A percentile compares a stretch with the other conserved stretches of the same genome.
Conservation (phyloP, 768 basidiomycete genomes). For the Gloeopeniophorella convolvens region DNA sequence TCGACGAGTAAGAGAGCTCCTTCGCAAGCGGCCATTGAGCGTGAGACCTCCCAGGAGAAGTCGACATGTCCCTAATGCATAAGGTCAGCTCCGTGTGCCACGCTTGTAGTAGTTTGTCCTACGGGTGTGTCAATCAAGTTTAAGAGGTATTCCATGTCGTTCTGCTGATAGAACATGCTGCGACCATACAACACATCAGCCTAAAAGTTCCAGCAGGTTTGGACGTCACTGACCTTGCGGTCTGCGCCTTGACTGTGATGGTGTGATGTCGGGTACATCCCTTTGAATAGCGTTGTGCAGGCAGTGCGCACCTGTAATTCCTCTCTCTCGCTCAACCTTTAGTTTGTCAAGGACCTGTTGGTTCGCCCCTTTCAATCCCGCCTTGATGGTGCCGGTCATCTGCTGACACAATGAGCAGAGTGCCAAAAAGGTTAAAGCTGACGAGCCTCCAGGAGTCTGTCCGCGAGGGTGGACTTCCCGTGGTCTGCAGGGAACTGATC, state of each 20-base stretch:
- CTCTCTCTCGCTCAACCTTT: slow-evolving; percentile 94
- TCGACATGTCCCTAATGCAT: slow-evolving; percentile 82
- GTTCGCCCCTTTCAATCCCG: slow-evolving; percentile 57
- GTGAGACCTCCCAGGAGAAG: slow-evolving; percentile 94
- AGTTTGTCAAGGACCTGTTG: slow-evolving; percentile 88
- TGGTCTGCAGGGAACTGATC: slow-evolving; percentile 49
- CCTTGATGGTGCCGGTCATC: slow-evolving; percentile 83
- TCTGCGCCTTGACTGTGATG: slow-evolving; percentile 84
- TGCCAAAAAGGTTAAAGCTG: slow-evolving; percentile 4
- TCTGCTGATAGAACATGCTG: slow-evolving; percentile 72
- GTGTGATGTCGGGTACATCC: not conserved
- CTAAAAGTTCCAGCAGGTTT: slow-evolving; percentile 3
- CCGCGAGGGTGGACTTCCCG: slow-evolving; percentile 92
- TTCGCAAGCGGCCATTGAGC: slow-evolving; percentile 89
- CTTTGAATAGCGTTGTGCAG: not conserved
- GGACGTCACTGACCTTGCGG: slow-evolving; percentile 55
- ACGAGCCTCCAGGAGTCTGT: slow-evolving; percentile 73
- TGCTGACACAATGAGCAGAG: slow-evolving; percentile 31
- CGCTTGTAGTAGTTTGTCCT: slow-evolving; percentile 19
- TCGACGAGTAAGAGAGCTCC: slow-evolving; percentile 85
- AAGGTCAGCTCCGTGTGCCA: not conserved
- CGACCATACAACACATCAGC: slow-evolving; percentile 14
- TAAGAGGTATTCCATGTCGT: slow-evolving; percentile 59
- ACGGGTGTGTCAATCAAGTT: slow-evolving; percentile 97
- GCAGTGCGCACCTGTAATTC: slow-evolving; percentile 72